These are phyloP conservation scores for Platanthera guangdongensis DNA, from an alignment of 106 monocot species.

Conservation along the genomic window DNA sequence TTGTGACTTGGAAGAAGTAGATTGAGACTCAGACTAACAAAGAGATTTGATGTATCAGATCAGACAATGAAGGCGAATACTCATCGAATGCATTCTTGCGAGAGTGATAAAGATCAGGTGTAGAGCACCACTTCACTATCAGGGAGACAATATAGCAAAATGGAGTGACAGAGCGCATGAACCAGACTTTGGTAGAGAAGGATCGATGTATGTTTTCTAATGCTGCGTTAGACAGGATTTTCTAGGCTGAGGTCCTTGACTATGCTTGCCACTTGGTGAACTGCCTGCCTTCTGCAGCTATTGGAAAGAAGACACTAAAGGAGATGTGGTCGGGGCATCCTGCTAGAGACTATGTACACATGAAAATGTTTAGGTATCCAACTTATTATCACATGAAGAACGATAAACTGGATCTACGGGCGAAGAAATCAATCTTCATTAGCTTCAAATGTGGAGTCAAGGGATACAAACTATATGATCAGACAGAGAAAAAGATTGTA, in stretches of 20 bases:
- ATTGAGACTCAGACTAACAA: background rate
- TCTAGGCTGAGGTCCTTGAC: background rate
- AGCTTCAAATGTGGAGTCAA: background rate
- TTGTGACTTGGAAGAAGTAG: background rate
- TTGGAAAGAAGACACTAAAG: background rate
- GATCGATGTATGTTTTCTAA: no score
- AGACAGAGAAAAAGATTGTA: no score
- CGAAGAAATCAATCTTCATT: background rate
- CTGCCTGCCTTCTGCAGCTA: background rate
- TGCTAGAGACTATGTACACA: background rate
- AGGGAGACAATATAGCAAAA: background rate
- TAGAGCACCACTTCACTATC: background rate
- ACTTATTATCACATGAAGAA: background rate
- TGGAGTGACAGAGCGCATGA: background rate
- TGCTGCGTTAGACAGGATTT: no score
- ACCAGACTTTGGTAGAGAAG: background rate
- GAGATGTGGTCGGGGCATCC: background rate
- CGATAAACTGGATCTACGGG: background rate
- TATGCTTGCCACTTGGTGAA: background rate
- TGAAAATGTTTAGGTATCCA: background rate
- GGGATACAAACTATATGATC: background rate
- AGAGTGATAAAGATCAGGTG: background rate
- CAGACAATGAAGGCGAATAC: background rate
- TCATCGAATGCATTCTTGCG: background rate
- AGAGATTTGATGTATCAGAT: background rate